A percentile compares a stretch with the other conserved stretches of the same genome.
Evolutionary conservation across 163 green algal species (phyloP).

Genomic region (Trebouxia gelatinosa): DNA sequence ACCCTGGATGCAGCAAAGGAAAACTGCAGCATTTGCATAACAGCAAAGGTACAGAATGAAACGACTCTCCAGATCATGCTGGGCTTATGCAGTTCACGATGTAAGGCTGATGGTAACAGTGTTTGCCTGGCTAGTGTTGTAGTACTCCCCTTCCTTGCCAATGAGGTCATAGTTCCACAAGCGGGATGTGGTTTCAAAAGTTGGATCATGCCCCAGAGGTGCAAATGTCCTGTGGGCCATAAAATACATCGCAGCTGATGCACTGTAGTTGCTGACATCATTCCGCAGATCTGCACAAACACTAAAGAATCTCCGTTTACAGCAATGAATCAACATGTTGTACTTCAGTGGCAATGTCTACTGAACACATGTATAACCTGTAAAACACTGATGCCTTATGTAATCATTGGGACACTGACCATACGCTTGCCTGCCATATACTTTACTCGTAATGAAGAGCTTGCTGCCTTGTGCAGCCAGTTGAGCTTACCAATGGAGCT

Average conservation of each 20-base stretch:
- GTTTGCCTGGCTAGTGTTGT: slow-evolving; percentile 21
- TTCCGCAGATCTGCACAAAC: too few species aligned
- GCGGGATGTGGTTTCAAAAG: slow-evolving; percentile 1
- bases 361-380: too few species aligned
- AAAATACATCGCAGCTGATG: neutral
- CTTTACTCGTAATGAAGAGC: too few species aligned
- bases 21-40: neutral
- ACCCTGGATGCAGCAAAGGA: neutral
- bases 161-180: slow-evolving; percentile 26
- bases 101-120: neutral
- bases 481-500: too few species aligned
- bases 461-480: too few species aligned
- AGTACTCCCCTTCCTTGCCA: slow-evolving; percentile 13
- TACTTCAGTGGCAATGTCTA: too few species aligned
- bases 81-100: neutral
- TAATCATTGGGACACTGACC: too few species aligned
- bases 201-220: slow-evolving; percentile 22
- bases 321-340: too few species aligned
- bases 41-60: neutral
- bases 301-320: too few species aligned
- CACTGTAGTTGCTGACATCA: too few species aligned
- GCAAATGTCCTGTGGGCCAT: slow-evolving; percentile 11
- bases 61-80: neutral
- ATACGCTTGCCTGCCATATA: too few species aligned
- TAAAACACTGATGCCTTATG: too few species aligned